Conservation (phyloP, 192 early-diverging fungal species). For the Glomus cerebriforme region DNA sequence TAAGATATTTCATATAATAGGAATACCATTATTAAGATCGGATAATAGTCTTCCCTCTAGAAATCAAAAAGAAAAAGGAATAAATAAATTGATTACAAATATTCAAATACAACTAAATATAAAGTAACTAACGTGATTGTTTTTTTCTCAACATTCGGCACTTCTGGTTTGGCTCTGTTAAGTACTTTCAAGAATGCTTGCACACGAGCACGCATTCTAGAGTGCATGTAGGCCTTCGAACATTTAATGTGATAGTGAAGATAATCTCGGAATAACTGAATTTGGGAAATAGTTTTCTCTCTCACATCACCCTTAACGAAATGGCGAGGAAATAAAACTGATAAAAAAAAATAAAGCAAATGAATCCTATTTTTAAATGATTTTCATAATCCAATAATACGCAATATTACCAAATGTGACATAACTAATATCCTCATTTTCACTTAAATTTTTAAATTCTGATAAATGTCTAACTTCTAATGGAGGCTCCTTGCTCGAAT, state of each 20-base stretch:
- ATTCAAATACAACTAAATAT: background rate
- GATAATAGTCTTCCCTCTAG: background rate
- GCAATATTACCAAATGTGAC: slow-evolving; percentile 86
- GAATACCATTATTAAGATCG: too few species aligned
- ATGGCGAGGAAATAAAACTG: slow-evolving; percentile 94
- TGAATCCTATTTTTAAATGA: background rate
- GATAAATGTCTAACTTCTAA: slow-evolving; percentile 85
- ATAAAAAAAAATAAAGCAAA: background rate
- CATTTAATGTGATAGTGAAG: slow-evolving; percentile 99
- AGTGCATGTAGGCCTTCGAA: slow-evolving; percentile 99
- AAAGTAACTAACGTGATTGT: slow-evolving; percentile 46
- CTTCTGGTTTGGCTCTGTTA: slow-evolving; percentile 97
- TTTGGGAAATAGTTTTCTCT: slow-evolving; percentile 91
- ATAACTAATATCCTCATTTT: slow-evolving; percentile 88
- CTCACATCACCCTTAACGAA: slow-evolving; percentile 70
- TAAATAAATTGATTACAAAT: background rate
- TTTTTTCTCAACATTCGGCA: slow-evolving; percentile 73
- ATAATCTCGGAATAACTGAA: slow-evolving; percentile 98
- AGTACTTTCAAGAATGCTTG: slow-evolving; percentile 96
- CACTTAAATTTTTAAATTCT: slow-evolving; percentile 55
- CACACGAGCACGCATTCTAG: slow-evolving; percentile 94
- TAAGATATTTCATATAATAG: too few species aligned
- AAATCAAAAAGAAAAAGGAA: background rate
- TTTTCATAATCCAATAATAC: background rate
- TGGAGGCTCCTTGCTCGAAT: slow-evolving; percentile 89